A percentile compares a stretch with the other conserved stretches of the same genome.
Evolutionary conservation across 805 yeast genomes (phyloP).

Genomic region (Saccharomycopsis sp.): DNA sequence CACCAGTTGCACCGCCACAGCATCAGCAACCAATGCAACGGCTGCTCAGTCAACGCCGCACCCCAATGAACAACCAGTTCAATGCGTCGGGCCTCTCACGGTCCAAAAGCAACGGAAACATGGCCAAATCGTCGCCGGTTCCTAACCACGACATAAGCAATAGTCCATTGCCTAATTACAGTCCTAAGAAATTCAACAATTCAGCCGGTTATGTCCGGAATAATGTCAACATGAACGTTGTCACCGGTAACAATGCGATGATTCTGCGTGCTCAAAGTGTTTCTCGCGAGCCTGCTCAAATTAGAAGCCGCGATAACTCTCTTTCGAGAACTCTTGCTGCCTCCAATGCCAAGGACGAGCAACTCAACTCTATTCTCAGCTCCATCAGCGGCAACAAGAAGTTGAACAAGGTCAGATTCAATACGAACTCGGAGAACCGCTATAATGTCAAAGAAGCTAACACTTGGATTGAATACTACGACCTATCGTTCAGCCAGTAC

Average conservation of each 20-base stretch:
- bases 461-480: constrained; percentile 18
- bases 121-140: neutral
- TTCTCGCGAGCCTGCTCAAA: neutral
- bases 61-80: neutral
- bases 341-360: neutral
- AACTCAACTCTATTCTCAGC: constrained; percentile 8
- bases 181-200: constrained; percentile 5
- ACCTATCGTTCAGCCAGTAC: constrained; percentile 9
- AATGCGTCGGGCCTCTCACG: constrained; percentile 1
- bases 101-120: constrained; percentile 10
- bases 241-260: neutral
- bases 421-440: constrained; percentile 4
- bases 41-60: constrained; percentile 1
- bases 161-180: neutral
- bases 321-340: neutral
- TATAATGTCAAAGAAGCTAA: constrained; percentile 10
- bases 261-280: constrained; percentile 6
- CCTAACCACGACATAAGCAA: neutral
- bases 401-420: constrained; percentile 8
- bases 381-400: constrained; percentile 15
- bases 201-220: neutral
- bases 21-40: neutral
- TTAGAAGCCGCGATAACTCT: neutral
- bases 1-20: neutral
- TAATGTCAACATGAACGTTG: neutral